These are phyloP conservation scores for Dillenia turbinata DNA, from an alignment of 164 flowering plant genomes.

Conservation along the genomic window DNA sequence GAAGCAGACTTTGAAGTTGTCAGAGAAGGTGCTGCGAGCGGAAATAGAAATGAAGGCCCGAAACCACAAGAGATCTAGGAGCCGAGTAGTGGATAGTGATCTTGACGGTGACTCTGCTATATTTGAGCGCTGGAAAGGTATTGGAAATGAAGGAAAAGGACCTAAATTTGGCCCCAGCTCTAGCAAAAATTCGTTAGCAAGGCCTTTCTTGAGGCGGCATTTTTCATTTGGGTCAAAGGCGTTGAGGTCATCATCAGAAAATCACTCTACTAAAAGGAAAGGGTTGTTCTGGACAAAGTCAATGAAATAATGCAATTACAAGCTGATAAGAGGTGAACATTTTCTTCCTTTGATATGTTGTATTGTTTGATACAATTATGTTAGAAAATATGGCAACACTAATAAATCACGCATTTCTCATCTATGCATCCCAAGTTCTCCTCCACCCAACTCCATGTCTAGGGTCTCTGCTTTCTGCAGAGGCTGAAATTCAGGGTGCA, in stretches of 20 bases:
- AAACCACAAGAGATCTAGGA: conserved; percentile 44
- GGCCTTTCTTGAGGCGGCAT: conserved; percentile 72
- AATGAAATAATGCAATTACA: conserved; percentile 31
- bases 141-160: conserved; percentile 31
- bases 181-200: conserved; percentile 46
- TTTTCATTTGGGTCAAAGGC: conserved; percentile 67
- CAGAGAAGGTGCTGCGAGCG: conserved; percentile 41
- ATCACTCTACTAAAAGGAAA: conserved; percentile 42
- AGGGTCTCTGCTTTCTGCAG: too few relatives aligned
- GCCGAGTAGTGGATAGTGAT: conserved; percentile 54
- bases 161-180: conserved; percentile 53
- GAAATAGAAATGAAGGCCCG: conserved; percentile 56
- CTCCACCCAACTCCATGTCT: too few relatives aligned
- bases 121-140: conserved; percentile 25
- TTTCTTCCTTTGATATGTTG: too few relatives aligned
- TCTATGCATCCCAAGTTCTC: too few relatives aligned
- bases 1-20: conserved; percentile 47
- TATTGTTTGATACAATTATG: too few relatives aligned
- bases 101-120: conserved; percentile 27
- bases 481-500: too few relatives aligned
- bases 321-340: conserved; percentile 12
- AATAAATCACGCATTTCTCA: too few relatives aligned
- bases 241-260: conserved; percentile 35
- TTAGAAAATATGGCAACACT: too few relatives aligned
- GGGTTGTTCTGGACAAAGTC: conserved; percentile 66